Percentiles rank a stretch among this genome's conserved stretches.
These are phyloP conservation scores for Talaromyces sp. DNA, from an alignment of 2,329 filamentous ascomycete genomes.

Conservation along the genomic window DNA sequence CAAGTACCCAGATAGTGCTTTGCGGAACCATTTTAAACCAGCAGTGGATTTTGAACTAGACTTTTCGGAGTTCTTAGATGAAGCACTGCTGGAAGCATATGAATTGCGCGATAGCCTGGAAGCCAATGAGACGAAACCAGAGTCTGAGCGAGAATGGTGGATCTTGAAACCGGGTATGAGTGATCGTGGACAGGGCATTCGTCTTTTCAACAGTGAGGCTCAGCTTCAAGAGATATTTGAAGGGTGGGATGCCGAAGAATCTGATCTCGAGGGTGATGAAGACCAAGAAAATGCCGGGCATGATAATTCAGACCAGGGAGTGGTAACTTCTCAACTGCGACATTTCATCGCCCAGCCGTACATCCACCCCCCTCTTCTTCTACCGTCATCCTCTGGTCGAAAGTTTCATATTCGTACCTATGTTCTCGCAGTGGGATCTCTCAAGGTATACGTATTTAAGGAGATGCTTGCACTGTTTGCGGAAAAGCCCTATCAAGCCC, in stretches of 20 bases:
- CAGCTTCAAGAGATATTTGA: constrained; percentile 87
- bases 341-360: constrained; percentile 97
- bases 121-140: constrained; percentile 63
- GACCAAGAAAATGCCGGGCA: constrained; percentile 16
- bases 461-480: constrained; percentile 94
- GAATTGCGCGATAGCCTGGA: constrained; percentile 76
- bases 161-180: constrained; percentile 98
- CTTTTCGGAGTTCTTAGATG: constrained; percentile 93
- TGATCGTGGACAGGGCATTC: constrained; percentile 88
- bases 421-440: constrained; percentile 71
- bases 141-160: constrained; percentile 74
- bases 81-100: constrained; percentile 83
- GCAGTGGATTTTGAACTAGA: constrained; percentile 89
- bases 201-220: constrained; percentile 78
- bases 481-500: constrained; percentile 63
- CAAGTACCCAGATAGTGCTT: constrained; percentile 69
- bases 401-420: constrained; percentile 97
- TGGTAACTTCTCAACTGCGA: constrained; percentile 83
- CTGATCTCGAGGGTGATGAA: constrained; percentile 45
- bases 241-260: constrained; percentile 70
- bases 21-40: constrained; percentile 67
- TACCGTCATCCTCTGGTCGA: constrained; percentile 57
- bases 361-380: constrained; percentile 78
- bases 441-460: constrained; percentile 80
- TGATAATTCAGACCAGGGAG: constrained; percentile 41